phyloP scores from a whole-genome alignment of 306 rosid genomes.

The Cicer arietinum region DNA sequence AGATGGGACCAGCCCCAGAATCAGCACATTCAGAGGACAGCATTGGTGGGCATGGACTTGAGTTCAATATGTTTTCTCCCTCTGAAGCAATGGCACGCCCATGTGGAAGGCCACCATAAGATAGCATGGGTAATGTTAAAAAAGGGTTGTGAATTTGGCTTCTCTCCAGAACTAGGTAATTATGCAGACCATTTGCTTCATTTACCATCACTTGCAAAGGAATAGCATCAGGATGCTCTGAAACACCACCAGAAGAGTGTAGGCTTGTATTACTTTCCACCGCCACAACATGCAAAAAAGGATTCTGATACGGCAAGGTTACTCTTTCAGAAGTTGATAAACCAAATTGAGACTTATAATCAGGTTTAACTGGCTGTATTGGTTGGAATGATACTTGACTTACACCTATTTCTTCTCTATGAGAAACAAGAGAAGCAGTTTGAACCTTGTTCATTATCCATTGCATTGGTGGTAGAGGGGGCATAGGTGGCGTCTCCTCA shows the following conservation, averaged over 20 bases:
- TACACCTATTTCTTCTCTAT: slow-evolving; percentile 46
- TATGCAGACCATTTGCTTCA: slow-evolving; percentile 51
- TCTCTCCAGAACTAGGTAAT: slow-evolving; percentile 52
- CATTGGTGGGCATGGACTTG: slow-evolving; percentile 50
- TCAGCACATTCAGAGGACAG: slow-evolving; percentile 40
- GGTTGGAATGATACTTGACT: slow-evolving; percentile 47
- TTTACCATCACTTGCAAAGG: slow-evolving; percentile 51
- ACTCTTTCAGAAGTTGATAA: slow-evolving; percentile 46
- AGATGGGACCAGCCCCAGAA: slow-evolving; percentile 40
- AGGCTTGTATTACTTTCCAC: slow-evolving; percentile 53
- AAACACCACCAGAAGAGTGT: slow-evolving; percentile 47
- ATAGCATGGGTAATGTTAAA: slow-evolving; percentile 46
- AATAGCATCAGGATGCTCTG: slow-evolving; percentile 47
- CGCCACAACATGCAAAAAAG: slow-evolving; percentile 49
- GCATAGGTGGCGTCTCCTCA: slow-evolving; percentile 89
- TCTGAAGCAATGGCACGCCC: slow-evolving; percentile 47
- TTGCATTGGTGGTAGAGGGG: slow-evolving; percentile 97
- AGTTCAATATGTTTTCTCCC: slow-evolving; percentile 48
- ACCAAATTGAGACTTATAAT: slow-evolving; percentile 53
- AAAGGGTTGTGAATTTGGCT: slow-evolving; percentile 61
- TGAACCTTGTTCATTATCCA: slow-evolving; percentile 87
- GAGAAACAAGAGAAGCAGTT: slow-evolving; percentile 47
- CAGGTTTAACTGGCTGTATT: slow-evolving; percentile 44
- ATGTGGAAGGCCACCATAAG: slow-evolving; percentile 46
- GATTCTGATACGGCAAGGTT: slow-evolving; percentile 49